Percentiles rank a stretch among this genome's conserved stretches.
These are phyloP conservation scores for Ephemerocybe angulata DNA, from an alignment of 768 basidiomycete species.

Conservation along the genomic window DNA sequence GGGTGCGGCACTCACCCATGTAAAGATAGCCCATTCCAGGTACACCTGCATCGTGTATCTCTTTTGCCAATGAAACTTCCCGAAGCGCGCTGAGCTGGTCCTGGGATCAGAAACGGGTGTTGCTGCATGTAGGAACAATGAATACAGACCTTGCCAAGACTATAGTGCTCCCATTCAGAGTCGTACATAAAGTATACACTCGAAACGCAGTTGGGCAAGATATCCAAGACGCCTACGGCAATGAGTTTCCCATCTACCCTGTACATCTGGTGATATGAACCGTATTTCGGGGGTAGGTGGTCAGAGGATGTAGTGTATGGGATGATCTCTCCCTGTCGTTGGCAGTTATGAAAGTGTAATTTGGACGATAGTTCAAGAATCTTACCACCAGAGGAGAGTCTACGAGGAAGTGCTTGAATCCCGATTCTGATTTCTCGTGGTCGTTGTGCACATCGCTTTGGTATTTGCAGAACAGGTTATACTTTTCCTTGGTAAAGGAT, in stretches of 20 bases:
- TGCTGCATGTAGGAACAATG: neutral
- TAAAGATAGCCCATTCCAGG: constrained; percentile 66
- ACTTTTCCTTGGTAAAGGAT: constrained; percentile 78
- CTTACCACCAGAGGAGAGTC: constrained; percentile 70
- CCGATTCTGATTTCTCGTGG: constrained; percentile 38
- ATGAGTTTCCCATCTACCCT: constrained; percentile 76
- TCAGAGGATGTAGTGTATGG: constrained; percentile 39
- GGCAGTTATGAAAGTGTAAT: neutral
- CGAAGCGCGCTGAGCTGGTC: constrained; percentile 79
- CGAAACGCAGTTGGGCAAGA: constrained; percentile 82
- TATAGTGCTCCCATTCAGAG: constrained; percentile 59
- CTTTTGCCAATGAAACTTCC: constrained; percentile 70
- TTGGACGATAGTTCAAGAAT: constrained; percentile 2
- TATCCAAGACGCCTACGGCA: constrained; percentile 86
- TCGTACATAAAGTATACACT: constrained; percentile 89
- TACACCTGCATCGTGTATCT: constrained; percentile 71
- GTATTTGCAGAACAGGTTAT: constrained; percentile 69
- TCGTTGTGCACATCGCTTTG: constrained; percentile 80
- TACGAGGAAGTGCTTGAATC: constrained; percentile 76
- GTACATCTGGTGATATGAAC: constrained; percentile 92
- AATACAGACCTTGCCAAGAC: constrained; percentile 66
- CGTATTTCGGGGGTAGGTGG: constrained; percentile 74
- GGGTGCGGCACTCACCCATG: constrained; percentile 72
- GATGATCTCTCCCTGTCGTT: constrained; percentile 54
- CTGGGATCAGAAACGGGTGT: neutral